Conservation (phyloP, 1,284 basidiomycete genomes). For the Puccinia polysora region DNA sequence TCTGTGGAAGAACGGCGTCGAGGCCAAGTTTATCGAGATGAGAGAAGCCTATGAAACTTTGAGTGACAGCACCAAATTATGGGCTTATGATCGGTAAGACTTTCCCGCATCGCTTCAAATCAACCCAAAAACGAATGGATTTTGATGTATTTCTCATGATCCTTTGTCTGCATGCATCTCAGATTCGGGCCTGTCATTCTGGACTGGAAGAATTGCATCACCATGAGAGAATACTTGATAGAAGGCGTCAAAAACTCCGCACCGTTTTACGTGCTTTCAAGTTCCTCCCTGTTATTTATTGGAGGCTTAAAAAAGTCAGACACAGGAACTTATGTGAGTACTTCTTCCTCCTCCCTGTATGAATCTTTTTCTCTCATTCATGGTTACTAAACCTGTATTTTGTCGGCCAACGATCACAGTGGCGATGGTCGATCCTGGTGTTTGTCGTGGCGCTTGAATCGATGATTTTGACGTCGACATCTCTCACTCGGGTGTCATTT, state of each 20-base stretch:
- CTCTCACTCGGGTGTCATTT: not conserved
- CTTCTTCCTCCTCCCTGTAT: not conserved
- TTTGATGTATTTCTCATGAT: not conserved
- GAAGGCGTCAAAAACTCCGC: conserved; percentile 13
- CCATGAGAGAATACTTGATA: conserved; percentile 27
- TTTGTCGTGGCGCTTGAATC: conserved; percentile 14
- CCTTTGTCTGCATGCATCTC: not conserved
- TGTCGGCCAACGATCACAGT: conserved; percentile 9
- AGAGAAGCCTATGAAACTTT: conserved; percentile 34
- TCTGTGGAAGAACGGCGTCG: conserved; percentile 17
- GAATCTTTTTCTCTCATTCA: not conserved
- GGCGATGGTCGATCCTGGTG: conserved; percentile 24
- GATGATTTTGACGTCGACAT: conserved; percentile 15
- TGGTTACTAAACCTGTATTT: no score
- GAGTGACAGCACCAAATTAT: conserved; percentile 29
- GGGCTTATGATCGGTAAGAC: conserved; percentile 39
- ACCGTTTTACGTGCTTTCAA: conserved; percentile 22
- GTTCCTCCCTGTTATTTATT: conserved; percentile 10
- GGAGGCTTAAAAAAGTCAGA: conserved; percentile 14
- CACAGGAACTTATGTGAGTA: conserved; percentile 34
- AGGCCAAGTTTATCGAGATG: conserved; percentile 31
- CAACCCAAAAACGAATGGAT: not conserved
- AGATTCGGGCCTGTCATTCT: conserved; percentile 24
- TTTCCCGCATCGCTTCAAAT: not conserved
- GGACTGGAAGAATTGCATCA: conserved; percentile 30